A percentile compares a stretch with the other conserved stretches of the same genome.
phyloP scores from a whole-genome alignment of 495 filamentous ascomycete genomes.

The Venustampulla echinocandica region DNA sequence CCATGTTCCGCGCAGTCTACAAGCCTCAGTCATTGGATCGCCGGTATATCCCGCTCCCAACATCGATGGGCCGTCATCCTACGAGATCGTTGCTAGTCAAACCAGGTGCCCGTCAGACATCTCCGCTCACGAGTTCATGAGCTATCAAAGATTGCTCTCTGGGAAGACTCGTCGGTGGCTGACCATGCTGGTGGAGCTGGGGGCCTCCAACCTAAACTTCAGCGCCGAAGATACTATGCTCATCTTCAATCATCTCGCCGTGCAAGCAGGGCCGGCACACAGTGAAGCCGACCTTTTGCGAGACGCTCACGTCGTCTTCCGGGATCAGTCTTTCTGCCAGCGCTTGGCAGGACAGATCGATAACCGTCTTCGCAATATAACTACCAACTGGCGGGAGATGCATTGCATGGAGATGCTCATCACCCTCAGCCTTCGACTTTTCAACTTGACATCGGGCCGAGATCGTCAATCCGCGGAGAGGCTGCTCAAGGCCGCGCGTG shows the following conservation, averaged over 20 bases:
- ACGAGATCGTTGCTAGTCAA: constrained; percentile 47
- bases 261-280: constrained; percentile 37
- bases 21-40: constrained; percentile 13
- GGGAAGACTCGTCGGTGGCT: constrained; percentile 39
- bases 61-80: constrained; percentile 38
- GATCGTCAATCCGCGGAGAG: constrained; percentile 6
- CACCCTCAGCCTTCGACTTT: constrained; percentile 31
- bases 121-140: constrained; percentile 40
- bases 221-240: constrained; percentile 36
- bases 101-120: constrained; percentile 36
- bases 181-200: constrained; percentile 39
- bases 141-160: constrained; percentile 38
- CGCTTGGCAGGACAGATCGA: constrained; percentile 35
- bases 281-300: constrained; percentile 28
- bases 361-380: constrained; percentile 30
- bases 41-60: constrained; percentile 18
- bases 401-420: constrained; percentile 41
- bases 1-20: constrained; percentile 21
- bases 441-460: constrained; percentile 11
- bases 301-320: constrained; percentile 35
- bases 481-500: constrained; percentile 20
- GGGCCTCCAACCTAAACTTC: constrained; percentile 46
- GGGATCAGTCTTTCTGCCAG: constrained; percentile 35
- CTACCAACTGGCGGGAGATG: constrained; percentile 39
- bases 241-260: constrained; percentile 35